These are phyloP conservation scores for Acanthamoeba culbertsoni DNA, from an alignment of 208 protist genomes.

Conservation along the genomic window DNA sequence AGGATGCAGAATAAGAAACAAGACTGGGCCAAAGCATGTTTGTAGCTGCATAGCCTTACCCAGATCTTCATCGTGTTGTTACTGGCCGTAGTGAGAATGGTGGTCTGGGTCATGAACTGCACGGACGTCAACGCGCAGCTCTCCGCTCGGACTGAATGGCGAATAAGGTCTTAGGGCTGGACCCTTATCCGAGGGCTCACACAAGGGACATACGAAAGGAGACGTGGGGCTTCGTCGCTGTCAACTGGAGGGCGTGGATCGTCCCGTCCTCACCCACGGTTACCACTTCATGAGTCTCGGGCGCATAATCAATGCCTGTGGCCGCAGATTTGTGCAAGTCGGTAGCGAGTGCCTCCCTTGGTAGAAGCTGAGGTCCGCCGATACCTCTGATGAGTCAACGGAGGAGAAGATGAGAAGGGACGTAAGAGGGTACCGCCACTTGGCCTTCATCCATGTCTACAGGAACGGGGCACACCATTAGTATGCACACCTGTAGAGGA, in stretches of 20 bases:
- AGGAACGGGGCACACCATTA: background rate
- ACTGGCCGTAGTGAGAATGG: background rate
- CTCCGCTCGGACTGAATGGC: background rate
- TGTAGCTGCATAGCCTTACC: background rate
- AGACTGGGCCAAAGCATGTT: background rate
- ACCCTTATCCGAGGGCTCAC: no score
- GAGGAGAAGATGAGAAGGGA: background rate
- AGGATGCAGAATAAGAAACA: background rate
- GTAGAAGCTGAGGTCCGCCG: background rate
- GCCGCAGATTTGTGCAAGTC: background rate
- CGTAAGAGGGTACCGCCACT: background rate
- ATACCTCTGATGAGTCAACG: background rate
- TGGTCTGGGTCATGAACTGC: background rate
- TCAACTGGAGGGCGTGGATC: background rate
- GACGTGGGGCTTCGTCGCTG: background rate
- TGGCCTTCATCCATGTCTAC: background rate
- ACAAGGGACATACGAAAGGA: background rate
- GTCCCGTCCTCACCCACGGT: background rate
- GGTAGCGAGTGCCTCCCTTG: background rate
- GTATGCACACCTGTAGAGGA: no score
- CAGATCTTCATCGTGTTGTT: constrained; percentile 9
- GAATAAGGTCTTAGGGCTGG: no score
- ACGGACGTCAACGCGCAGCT: background rate
- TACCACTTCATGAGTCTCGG: background rate
- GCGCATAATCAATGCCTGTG: background rate